These are phyloP conservation scores for Malus orientalis DNA, from an alignment of 306 rosid genomes.

Conservation along the genomic window DNA sequence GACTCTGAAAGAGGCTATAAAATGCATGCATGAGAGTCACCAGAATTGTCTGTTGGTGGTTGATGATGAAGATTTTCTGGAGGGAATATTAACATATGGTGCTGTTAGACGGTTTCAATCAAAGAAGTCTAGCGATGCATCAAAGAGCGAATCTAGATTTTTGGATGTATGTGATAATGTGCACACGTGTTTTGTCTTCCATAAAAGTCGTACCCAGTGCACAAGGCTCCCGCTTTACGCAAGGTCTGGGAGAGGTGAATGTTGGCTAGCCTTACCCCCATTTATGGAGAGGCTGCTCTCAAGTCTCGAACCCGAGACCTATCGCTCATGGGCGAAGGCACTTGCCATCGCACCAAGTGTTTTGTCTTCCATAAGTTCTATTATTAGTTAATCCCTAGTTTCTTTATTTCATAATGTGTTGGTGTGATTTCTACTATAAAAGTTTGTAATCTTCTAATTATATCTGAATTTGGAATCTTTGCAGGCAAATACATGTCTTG, in stretches of 20 bases:
- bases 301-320: no score
- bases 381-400: neutral
- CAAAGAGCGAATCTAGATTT: conserved; percentile 36
- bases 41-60: conserved; percentile 71
- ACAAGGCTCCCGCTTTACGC: no score
- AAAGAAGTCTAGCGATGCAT: conserved; percentile 39
- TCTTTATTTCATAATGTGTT: neutral
- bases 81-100: conserved; percentile 84
- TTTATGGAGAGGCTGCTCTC: no score
- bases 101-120: conserved; percentile 67
- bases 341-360: no score
- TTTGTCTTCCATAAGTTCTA: neutral
- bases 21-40: conserved; percentile 56
- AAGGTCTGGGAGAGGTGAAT: no score
- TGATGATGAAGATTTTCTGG: conserved; percentile 67
- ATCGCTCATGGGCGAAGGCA: no score
- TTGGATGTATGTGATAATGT: conserved; percentile 46
- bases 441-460: neutral
- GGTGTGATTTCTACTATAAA: no score
- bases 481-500: conserved; percentile 57
- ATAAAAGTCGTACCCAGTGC: no score
- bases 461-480: conserved; percentile 12
- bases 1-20: conserved; percentile 61
- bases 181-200: neutral
- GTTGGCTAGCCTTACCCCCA: no score